Evolutionary conservation across 257 asterid genomes (phyloP).

Genomic region (Solanum lignicaule): DNA sequence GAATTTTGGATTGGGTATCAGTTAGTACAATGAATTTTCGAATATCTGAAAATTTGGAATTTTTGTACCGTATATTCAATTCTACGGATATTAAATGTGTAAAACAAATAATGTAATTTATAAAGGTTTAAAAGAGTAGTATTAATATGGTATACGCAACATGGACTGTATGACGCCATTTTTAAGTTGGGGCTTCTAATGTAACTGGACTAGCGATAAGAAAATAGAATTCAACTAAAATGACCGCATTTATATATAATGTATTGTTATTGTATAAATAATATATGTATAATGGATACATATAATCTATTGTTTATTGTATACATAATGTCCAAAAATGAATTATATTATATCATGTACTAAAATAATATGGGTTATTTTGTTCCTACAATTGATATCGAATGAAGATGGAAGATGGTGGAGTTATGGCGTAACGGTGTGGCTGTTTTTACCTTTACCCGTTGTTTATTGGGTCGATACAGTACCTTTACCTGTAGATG

Average conservation of each 20-base stretch:
- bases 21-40: no score
- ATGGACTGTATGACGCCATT: no score
- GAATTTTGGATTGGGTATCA: background rate
- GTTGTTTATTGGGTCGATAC: background rate
- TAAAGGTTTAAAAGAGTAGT: no score
- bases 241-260: background rate
- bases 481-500: background rate
- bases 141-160: background rate
- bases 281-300: no score
- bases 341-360: background rate
- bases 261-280: no score
- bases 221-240: background rate
- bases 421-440: no score
- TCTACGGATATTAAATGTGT: background rate
- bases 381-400: background rate
- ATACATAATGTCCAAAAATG: background rate
- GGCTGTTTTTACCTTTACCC: no score
- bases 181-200: no score
- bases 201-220: background rate
- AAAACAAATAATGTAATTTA: no score
- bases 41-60: background rate
- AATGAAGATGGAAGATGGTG: no score
- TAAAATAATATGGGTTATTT: background rate
- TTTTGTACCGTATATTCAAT: background rate
- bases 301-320: no score